These are phyloP conservation scores for Amanita jacksonii DNA, from an alignment of 768 basidiomycete species.

Conservation along the genomic window DNA sequence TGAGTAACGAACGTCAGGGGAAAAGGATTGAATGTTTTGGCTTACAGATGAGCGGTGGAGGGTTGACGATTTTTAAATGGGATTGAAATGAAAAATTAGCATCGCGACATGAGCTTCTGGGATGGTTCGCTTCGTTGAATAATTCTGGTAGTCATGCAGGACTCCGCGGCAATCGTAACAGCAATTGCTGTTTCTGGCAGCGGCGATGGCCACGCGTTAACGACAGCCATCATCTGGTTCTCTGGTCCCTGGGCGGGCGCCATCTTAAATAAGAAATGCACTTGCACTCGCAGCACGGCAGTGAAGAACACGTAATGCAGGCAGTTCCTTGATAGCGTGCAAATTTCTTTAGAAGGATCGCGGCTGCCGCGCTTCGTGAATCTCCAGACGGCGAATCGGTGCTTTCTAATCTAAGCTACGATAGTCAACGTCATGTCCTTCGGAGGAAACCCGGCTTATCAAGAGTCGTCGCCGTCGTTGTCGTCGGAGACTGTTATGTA, in stretches of 20 bases:
- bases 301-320: background rate
- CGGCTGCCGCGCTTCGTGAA: slow-evolving; percentile 8
- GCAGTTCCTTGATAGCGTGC: slow-evolving; percentile 1
- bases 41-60: background rate
- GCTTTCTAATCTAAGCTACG: slow-evolving; percentile 1
- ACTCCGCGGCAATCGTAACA: slow-evolving; percentile 30
- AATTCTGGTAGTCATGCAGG: slow-evolving; percentile 16
- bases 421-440: slow-evolving; percentile 1
- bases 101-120: slow-evolving; percentile 23
- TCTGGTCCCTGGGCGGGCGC: slow-evolving; percentile 7
- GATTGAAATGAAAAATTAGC: slow-evolving; percentile 24
- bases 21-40: slow-evolving; percentile 16
- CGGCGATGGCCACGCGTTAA: slow-evolving; percentile 25
- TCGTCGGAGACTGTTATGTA: too few species aligned
- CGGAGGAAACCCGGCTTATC: background rate
- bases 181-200: slow-evolving; percentile 16
- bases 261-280: too few species aligned
- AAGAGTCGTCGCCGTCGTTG: background rate
- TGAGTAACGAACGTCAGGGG: slow-evolving; percentile 8
- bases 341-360: slow-evolving; percentile 3
- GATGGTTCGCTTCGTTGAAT: slow-evolving; percentile 18
- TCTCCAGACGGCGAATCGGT: background rate
- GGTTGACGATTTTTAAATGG: slow-evolving; percentile 26
- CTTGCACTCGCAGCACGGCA: too few species aligned
- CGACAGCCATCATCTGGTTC: slow-evolving; percentile 25